Evolutionary conservation across 108 stramenopile species (phyloP).

Genomic region (Cyclotella cryptica): DNA sequence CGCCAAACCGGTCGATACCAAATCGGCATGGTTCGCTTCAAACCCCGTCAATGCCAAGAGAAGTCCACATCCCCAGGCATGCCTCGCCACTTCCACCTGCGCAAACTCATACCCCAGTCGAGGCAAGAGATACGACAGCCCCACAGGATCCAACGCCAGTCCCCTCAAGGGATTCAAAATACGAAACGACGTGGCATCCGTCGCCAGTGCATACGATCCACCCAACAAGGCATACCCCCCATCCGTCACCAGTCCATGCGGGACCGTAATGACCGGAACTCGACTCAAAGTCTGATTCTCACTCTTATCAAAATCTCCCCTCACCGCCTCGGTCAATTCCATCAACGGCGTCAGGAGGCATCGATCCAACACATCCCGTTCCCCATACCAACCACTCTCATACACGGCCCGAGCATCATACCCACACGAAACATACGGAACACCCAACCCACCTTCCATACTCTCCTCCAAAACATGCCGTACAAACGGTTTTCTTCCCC

Average conservation of each 20-base stretch:
- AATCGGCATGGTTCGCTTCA: constrained; percentile 77
- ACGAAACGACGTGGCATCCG: constrained; percentile 62
- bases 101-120: constrained; percentile 78
- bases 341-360: constrained; percentile 57
- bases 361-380: constrained; percentile 30
- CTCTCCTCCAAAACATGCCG: constrained; percentile 36
- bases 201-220: constrained; percentile 80
- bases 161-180: constrained; percentile 82
- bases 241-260: constrained; percentile 80
- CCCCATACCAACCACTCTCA: constrained; percentile 30
- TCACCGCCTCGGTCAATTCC: constrained; percentile 63
- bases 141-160: constrained; percentile 81
- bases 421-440: constrained; percentile 73
- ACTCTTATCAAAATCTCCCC: constrained; percentile 51
- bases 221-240: constrained; percentile 72
- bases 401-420: constrained; percentile 70
- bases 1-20: constrained; percentile 86
- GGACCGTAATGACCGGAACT: constrained; percentile 73
- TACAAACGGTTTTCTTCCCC: constrained; percentile 5
- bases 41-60: constrained; percentile 79
- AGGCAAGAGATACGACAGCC: constrained; percentile 78
- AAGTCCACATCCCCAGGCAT: constrained; percentile 62
- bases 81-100: constrained; percentile 52
- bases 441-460: constrained; percentile 32
- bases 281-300: constrained; percentile 39